A percentile compares a stretch with the other conserved stretches of the same genome.
These are phyloP conservation scores for Spathaspora passalidarum DNA, from an alignment of 805 yeast species.

Conservation along the genomic window DNA sequence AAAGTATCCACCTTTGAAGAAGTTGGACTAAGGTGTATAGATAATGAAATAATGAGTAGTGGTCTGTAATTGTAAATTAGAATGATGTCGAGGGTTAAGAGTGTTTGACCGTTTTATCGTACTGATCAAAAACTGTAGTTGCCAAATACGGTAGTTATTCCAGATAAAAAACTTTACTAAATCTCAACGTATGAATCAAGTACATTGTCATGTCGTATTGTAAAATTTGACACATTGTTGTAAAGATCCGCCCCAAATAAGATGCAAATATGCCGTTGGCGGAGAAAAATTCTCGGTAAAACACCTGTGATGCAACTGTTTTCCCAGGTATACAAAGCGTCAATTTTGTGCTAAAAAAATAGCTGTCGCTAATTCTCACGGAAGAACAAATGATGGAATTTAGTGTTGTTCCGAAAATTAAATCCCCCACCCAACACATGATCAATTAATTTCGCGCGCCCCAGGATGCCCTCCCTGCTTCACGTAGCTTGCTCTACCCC, in stretches of 20 bases:
- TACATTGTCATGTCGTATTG: too few species aligned
- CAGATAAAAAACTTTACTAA: background rate
- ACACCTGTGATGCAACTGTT: background rate
- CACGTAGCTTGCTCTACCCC: background rate
- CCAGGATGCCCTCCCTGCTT: background rate
- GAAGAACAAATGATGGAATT: background rate
- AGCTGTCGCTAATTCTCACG: background rate
- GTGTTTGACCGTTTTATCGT: too few species aligned
- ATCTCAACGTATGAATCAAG: too few species aligned
- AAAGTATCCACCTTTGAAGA: conserved; percentile 48
- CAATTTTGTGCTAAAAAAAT: too few species aligned
- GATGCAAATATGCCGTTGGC: background rate
- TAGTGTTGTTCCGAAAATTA: background rate
- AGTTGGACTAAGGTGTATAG: conserved; percentile 6
- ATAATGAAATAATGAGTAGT: background rate
- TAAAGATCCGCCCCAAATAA: background rate
- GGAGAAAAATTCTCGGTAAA: background rate
- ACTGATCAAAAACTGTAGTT: too few species aligned
- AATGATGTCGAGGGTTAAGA: background rate
- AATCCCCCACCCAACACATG: background rate
- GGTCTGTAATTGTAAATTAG: background rate
- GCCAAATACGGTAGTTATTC: background rate
- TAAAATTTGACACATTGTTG: background rate
- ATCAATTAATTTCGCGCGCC: background rate
- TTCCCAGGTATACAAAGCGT: too few species aligned